Evolutionary conservation across 176 grass and related monocot species (phyloP), one percentile per base, ranked within the genome.

Genomic region (Hordeum marinum): DNA sequence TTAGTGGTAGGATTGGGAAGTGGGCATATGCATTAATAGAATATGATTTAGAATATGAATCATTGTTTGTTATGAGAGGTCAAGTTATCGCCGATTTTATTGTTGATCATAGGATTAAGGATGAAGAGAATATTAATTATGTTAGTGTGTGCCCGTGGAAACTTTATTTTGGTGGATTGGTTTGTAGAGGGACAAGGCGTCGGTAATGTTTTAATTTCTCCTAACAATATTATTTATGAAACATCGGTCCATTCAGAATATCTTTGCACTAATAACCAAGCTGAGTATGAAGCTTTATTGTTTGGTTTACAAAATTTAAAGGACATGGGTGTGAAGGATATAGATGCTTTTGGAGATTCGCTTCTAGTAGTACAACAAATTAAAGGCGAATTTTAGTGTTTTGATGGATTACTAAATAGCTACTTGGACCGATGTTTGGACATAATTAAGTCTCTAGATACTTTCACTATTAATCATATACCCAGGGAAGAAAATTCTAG

Each of bases 331-430:
- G 25, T 27, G 3, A 67, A 35, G 5, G 42, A 80, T 4, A 66
- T 80, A 67, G 39, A 80, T 46, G 60, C 60, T 65, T 80, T 64
- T 35, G 17, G 62, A 4, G 78, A 80, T 15, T 80, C 78, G 11
- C 41, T 66, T 0, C n/a, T n/a, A n/a, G 62, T 80, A 8, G 31
- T 32, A 32, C 31, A 32, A 32, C 31, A 32, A 32, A 32, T 32
- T 32, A 32, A 32, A 32, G 31, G 78, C 1, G 26, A 67, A 8
- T 48, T 11, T 48, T 41, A 67, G 5, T 80, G 78, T 23, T 23
- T 32, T 9, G 42, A 67, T 68, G 61, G 40, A 1, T 9, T 36
- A 2, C 2, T 80, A 1, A 80, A 80, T 64, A 80, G 24, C 5
- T 80, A 80, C 0, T 35, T 80, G 1, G 24, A 80, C 78, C 25